These are phyloP conservation scores for Chlamydomonas sp. DNA, from an alignment of 139 green algal genomes.

Conservation along the genomic window DNA sequence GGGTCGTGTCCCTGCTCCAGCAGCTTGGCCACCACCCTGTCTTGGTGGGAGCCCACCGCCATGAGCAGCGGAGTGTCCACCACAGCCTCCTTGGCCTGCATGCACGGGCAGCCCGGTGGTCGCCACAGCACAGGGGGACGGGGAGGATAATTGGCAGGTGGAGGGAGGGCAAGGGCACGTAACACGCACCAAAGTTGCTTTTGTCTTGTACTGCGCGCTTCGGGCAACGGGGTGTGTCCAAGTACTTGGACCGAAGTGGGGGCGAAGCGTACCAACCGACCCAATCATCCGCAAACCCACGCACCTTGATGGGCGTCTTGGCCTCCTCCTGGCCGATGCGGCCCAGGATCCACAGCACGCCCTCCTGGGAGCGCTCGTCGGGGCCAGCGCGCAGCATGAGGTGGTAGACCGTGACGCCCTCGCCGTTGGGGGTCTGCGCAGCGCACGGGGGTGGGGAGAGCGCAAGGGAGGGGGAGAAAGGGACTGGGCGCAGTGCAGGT, in stretches of 20 bases:
- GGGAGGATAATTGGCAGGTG: no score
- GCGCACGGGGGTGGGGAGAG: no score
- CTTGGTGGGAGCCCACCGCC: slow-evolving; percentile 26
- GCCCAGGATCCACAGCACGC: not conserved
- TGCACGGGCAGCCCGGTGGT: not conserved
- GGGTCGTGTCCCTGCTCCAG: slow-evolving; percentile 21
- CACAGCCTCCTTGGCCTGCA: not conserved
- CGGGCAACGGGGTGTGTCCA: no score
- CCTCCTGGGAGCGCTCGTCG: not conserved
- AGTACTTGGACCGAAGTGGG: not conserved
- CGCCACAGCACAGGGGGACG: no score
- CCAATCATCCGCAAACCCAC: not conserved
- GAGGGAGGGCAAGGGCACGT: no score
- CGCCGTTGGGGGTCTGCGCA: slow-evolving; percentile 31
- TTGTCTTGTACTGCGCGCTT: not conserved
- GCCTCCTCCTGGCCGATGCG: not conserved
- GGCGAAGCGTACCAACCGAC: not conserved
- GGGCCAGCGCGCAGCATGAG: not conserved
- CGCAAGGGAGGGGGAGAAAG: no score
- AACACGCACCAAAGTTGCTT: no score
- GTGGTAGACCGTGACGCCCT: slow-evolving; percentile 33
- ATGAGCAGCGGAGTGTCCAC: slow-evolving; percentile 38
- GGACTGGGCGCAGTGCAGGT: not conserved
- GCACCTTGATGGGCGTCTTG: not conserved
- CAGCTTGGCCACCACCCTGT: slow-evolving; percentile 25